Conservation (phyloP, 192 early-diverging fungal species). For the Coemansia sp. region DNA sequence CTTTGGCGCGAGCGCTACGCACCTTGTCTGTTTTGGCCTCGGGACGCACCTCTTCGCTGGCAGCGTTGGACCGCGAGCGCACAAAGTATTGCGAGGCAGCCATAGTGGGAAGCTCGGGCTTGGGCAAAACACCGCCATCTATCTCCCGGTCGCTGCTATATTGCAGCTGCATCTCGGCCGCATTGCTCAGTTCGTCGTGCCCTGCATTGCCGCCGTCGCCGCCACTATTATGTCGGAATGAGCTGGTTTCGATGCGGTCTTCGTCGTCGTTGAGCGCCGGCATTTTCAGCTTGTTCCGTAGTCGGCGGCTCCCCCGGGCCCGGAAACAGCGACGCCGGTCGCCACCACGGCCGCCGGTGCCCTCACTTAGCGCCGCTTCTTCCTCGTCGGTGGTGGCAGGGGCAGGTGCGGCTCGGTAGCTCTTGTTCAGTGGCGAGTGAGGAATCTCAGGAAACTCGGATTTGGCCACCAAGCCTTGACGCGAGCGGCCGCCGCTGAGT, state of each 20-base stretch:
- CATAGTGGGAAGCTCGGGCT: conserved; percentile 6
- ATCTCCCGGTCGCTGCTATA: background rate
- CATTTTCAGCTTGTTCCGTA: conserved; percentile 10
- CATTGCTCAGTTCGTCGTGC: background rate
- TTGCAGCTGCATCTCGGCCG: background rate
- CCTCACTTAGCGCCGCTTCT: background rate
- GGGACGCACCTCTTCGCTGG: conserved; percentile 47
- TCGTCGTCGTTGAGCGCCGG: conserved; percentile 3
- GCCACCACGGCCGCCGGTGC: background rate
- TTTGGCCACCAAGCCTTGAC: conserved; percentile 15
- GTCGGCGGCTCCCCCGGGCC: background rate
- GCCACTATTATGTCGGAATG: background rate
- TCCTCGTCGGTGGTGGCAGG: conserved; percentile 4
- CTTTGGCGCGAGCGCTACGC: conserved; percentile 40
- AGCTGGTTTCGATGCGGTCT: background rate
- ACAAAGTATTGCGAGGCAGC: conserved; percentile 38
- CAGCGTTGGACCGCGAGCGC: conserved; percentile 47
- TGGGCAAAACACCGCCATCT: background rate
- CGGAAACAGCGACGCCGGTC: background rate
- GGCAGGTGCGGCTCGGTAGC: background rate
- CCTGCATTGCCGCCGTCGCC: background rate
- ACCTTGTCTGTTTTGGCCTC: conserved; percentile 47
- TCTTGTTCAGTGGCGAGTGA: conserved; percentile 22
- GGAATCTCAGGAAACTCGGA: conserved; percentile 38
- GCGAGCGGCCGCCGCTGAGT: conserved; percentile 29